Evolutionary conservation across 371 early-diverging fungal genomes (phyloP).

Genomic region (Rhizopus delemar): DNA sequence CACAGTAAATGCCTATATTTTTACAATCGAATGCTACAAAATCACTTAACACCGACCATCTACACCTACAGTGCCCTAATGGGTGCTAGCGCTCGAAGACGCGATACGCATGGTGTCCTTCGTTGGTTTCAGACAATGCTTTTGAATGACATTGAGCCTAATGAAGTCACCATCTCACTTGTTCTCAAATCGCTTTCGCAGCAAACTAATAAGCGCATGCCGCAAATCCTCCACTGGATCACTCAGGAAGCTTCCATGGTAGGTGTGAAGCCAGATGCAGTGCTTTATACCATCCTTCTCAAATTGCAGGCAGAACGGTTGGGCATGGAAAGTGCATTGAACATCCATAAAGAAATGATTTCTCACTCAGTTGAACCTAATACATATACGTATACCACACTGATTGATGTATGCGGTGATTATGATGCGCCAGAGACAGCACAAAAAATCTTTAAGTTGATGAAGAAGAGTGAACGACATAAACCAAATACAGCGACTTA

Average conservation of each 20-base stretch:
- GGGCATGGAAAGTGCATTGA: constrained; percentile 35
- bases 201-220: constrained; percentile 15
- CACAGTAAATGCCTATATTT: constrained; percentile 32
- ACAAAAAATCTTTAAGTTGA: constrained; percentile 45
- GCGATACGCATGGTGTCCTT: constrained; percentile 30
- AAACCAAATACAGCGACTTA: constrained; percentile 47
- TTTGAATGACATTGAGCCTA: constrained; percentile 27
- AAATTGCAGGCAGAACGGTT: constrained; percentile 32
- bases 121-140: constrained; percentile 52
- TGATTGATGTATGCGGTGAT: constrained; percentile 39
- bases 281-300: constrained; percentile 44
- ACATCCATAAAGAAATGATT: constrained; percentile 45
- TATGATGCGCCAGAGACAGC: constrained; percentile 40
- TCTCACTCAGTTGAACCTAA: constrained; percentile 36
- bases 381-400: constrained; percentile 44
- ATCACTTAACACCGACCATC: constrained; percentile 43
- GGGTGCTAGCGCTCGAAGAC: constrained; percentile 32
- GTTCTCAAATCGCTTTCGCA: constrained; percentile 36
- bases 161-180: constrained; percentile 32
- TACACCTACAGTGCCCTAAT: constrained; percentile 56
- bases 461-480: constrained; percentile 31
- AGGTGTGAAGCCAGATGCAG: constrained; percentile 43
- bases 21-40: constrained; percentile 47
- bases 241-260: constrained; percentile 33
- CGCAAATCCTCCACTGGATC: constrained; percentile 30